A percentile compares a stretch with the other conserved stretches of the same genome.
Conservation (phyloP, 2,329 filamentous ascomycete genomes). For the Penicillium glabrum region DNA sequence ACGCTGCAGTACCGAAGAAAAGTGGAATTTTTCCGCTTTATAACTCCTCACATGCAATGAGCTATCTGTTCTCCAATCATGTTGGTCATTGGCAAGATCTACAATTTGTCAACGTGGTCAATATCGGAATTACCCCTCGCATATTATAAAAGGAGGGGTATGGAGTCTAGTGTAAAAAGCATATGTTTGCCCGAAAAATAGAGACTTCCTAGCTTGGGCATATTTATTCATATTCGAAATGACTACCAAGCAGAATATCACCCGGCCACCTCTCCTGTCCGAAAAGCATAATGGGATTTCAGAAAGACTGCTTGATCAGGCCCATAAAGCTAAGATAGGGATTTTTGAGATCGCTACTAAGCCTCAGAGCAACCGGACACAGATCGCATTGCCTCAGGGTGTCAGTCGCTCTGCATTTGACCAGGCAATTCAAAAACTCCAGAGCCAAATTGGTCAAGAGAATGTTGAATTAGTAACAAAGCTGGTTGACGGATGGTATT, state of each 20-base stretch:
- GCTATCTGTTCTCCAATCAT: background rate
- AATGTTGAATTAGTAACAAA: background rate
- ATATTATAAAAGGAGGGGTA: background rate
- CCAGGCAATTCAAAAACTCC: background rate
- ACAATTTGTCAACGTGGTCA: background rate
- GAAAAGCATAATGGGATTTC: background rate
- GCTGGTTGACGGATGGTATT: background rate
- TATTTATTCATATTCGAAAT: background rate
- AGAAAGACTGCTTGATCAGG: conserved; percentile 4
- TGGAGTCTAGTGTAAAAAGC: background rate
- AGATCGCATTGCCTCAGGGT: background rate
- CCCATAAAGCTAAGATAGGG: conserved; percentile 6
- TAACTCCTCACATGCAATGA: background rate
- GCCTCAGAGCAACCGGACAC: background rate
- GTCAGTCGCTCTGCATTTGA: background rate
- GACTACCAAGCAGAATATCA: background rate
- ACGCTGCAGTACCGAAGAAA: background rate
- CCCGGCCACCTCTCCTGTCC: background rate
- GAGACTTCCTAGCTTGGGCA: background rate
- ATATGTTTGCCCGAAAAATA: background rate
- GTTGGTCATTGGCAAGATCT: background rate
- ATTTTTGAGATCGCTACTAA: conserved; percentile 9
- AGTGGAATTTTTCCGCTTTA: background rate
- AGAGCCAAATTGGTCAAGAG: background rate
- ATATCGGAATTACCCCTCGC: background rate